Percentiles rank a stretch among this genome's conserved stretches.
These are phyloP conservation scores for Mortierella antarctica DNA, from an alignment of 192 early-diverging fungal genomes.

Conservation along the genomic window DNA sequence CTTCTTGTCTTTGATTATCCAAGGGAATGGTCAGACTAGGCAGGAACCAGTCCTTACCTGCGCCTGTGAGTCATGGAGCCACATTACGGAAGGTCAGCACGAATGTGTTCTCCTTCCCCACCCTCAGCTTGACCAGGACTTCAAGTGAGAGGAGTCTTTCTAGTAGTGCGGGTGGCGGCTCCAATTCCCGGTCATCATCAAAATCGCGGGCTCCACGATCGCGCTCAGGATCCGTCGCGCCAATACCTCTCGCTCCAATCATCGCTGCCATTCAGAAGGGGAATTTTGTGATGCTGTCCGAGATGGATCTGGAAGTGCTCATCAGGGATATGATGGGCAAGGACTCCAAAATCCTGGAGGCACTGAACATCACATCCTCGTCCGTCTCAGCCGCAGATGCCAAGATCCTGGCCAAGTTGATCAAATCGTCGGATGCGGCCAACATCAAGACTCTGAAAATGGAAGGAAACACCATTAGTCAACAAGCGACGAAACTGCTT, in stretches of 20 bases:
- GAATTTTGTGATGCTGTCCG: conserved; percentile 45
- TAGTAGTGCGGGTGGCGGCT: not conserved
- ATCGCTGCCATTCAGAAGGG: conserved; percentile 46
- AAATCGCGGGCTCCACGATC: conserved; percentile 23
- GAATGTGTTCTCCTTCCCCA: conserved; percentile 47
- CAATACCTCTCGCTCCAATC: conserved; percentile 38
- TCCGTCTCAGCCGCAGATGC: conserved; percentile 49
- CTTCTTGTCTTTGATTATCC: too few relatives aligned
- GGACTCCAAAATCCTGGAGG: conserved; percentile 40
- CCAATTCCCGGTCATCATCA: conserved; percentile 35
- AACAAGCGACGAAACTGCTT: conserved; percentile 48
- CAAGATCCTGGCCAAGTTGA: conserved; percentile 49
- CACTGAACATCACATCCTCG: conserved; percentile 35
- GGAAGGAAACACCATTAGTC: conserved; percentile 50
- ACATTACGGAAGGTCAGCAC: conserved; percentile 39
- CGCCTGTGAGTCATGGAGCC: conserved; percentile 39
- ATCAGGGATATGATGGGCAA: conserved; percentile 45
- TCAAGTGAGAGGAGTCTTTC: conserved; percentile 27
- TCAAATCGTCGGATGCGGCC: conserved; percentile 43
- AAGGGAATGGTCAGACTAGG: conserved; percentile 45
- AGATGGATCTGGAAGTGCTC: conserved; percentile 39
- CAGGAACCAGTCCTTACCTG: conserved; percentile 45
- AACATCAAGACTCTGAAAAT: conserved; percentile 53
- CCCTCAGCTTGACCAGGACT: conserved; percentile 43
- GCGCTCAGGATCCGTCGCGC: conserved; percentile 14